Conservation (phyloP, 345 rosid species). For the Ricinus communis region DNA sequence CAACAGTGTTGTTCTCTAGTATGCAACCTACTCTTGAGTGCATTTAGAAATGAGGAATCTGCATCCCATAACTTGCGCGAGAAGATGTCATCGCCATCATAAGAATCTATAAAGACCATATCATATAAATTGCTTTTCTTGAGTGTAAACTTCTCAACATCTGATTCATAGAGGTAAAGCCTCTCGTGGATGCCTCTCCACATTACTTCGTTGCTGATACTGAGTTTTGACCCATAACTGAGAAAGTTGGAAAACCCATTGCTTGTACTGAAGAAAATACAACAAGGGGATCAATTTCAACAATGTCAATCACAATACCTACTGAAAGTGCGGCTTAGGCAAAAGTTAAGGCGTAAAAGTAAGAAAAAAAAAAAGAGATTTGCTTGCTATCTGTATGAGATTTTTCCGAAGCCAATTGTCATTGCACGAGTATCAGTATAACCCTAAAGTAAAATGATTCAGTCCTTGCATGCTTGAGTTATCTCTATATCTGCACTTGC, state of each 20-base stretch:
- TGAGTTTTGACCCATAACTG: constrained; percentile 50
- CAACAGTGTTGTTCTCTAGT: constrained; percentile 70
- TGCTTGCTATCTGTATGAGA: too few species aligned
- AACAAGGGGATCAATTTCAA: constrained; percentile 84
- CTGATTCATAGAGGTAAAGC: constrained; percentile 63
- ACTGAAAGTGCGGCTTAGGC: too few species aligned
- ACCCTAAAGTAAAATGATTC: too few species aligned
- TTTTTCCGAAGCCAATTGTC: too few species aligned
- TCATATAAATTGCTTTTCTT: constrained; percentile 49
- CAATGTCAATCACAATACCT: constrained; percentile 73
- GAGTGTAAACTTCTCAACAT: constrained; percentile 70
- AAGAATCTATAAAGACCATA: constrained; percentile 83
- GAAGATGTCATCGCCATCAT: constrained; percentile 88
- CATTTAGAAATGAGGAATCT: constrained; percentile 57
- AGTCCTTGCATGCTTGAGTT: too few species aligned
- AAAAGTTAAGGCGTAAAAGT: too few species aligned
- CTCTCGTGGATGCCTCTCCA: constrained; percentile 93
- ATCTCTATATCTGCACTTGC: too few species aligned
- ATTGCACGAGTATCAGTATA: too few species aligned
- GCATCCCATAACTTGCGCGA: constrained; percentile 81
- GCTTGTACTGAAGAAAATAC: constrained; percentile 67
- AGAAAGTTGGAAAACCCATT: constrained; percentile 90
- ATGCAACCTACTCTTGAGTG: constrained; percentile 55
- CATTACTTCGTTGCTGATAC: constrained; percentile 48
- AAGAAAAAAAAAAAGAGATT: too few species aligned